A percentile compares a stretch with the other conserved stretches of the same genome.
phyloP scores from a whole-genome alignment of 1,284 basidiomycete genomes.

The Malassezia caprae region DNA sequence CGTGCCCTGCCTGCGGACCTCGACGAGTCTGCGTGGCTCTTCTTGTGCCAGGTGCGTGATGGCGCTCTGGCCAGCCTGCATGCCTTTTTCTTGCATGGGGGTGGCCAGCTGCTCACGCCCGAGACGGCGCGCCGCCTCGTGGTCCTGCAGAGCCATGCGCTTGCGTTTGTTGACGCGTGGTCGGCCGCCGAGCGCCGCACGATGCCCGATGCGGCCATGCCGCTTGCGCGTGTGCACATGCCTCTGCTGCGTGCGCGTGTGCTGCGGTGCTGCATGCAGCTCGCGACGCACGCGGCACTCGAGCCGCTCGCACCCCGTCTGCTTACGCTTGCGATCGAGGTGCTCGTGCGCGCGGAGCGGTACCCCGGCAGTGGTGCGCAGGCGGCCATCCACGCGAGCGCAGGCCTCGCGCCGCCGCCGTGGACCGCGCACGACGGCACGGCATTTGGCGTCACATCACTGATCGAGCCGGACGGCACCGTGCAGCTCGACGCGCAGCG shows the following conservation, averaged over 20 bases:
- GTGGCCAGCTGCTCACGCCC: slow-evolving; percentile 63
- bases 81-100: slow-evolving; percentile 66
- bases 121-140: slow-evolving; percentile 81
- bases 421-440: slow-evolving; percentile 84
- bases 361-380: slow-evolving; percentile 70
- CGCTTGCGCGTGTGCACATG: slow-evolving; percentile 25
- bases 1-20: slow-evolving; percentile 62
- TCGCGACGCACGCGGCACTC: slow-evolving; percentile 69
- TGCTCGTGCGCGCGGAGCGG: slow-evolving; percentile 69
- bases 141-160: slow-evolving; percentile 73
- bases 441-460: slow-evolving; percentile 78
- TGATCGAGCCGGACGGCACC: slow-evolving; percentile 46
- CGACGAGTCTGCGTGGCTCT: slow-evolving; percentile 73
- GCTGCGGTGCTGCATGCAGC: slow-evolving; percentile 74
- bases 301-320: slow-evolving; percentile 68
- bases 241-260: slow-evolving; percentile 67
- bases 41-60: slow-evolving; percentile 81
- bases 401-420: slow-evolving; percentile 71
- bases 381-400: slow-evolving; percentile 75
- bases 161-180: slow-evolving; percentile 69
- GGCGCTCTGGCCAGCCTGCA: slow-evolving; percentile 78
- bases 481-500: neutral
- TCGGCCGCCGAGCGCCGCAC: slow-evolving; percentile 46
- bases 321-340: slow-evolving; percentile 69
- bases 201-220: neutral